Percentiles rank a stretch among this genome's conserved stretches.
Evolutionary conservation across 73 alveolate species (phyloP).

Genomic region (Paramecium bursaria): DNA sequence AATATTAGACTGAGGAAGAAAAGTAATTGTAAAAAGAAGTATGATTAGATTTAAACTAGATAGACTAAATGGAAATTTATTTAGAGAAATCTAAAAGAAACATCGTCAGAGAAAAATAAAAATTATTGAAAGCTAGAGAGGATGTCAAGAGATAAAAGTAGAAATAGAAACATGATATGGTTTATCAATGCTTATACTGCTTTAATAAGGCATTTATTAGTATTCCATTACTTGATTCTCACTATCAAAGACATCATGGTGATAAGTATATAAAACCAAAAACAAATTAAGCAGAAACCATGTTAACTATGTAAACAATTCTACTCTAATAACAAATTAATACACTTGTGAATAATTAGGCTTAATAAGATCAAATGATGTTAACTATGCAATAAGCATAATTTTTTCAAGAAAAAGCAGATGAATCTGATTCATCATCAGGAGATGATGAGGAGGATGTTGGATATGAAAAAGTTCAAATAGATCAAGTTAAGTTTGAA

Average conservation of each 20-base stretch:
- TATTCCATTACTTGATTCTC: constrained; percentile 31
- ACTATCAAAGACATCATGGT: constrained; percentile 46
- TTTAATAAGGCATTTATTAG: constrained; percentile 15
- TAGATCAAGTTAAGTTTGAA: background rate
- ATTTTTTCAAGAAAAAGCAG: constrained; percentile 20
- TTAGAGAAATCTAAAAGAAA: constrained; percentile 10
- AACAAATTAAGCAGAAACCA: constrained; percentile 23
- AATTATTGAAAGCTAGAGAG: background rate
- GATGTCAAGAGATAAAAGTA: constrained; percentile 17
- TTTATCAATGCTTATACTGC: constrained; percentile 43
- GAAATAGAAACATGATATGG: constrained; percentile 26
- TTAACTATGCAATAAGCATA: constrained; percentile 30
- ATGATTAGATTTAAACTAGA: background rate
- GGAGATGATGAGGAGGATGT: constrained; percentile 37
- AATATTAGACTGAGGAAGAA: constrained; percentile 7
- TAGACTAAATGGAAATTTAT: background rate
- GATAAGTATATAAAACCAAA: constrained; percentile 50
- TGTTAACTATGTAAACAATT: constrained; percentile 32
- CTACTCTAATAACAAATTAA: constrained; percentile 42
- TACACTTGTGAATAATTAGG: constrained; percentile 30
- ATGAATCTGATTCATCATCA: constrained; percentile 21
- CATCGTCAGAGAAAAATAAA: background rate
- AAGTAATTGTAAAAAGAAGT: background rate
- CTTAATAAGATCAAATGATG: constrained; percentile 1
- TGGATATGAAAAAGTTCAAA: constrained; percentile 17